Evolutionary conservation across 2,329 filamentous ascomycete genomes (phyloP).

Genomic region (Neofusicoccum kwambonambiense): DNA sequence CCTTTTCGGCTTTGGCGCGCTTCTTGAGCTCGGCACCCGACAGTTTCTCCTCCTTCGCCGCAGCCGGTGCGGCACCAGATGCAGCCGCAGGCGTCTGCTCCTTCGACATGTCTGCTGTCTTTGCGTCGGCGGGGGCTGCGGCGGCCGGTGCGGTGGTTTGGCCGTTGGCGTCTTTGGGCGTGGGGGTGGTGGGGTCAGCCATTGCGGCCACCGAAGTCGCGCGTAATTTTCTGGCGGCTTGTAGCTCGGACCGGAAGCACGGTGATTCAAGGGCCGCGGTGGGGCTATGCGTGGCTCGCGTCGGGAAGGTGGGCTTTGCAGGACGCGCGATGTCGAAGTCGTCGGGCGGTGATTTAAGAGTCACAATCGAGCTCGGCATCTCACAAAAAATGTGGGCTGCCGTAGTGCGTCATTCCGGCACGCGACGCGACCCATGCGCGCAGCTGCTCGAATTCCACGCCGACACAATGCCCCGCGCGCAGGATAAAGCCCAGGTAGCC

Average conservation of each 20-base stretch:
- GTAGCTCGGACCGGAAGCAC: not conserved
- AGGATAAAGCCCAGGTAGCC: not conserved
- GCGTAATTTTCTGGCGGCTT: not conserved
- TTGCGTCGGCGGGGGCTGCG: not conserved
- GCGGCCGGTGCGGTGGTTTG: not conserved
- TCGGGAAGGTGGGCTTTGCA: not conserved
- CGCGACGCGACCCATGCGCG: constrained; percentile 1
- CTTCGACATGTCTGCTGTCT: constrained; percentile 1
- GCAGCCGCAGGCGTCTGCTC: not conserved
- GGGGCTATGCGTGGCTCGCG: not conserved
- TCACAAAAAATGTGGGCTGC: constrained; percentile 10
- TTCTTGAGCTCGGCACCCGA: constrained; percentile 83
- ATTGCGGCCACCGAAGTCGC: constrained; percentile 9
- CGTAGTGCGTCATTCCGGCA: constrained; percentile 16
- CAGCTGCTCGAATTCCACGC: not conserved
- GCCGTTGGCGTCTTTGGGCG: constrained; percentile 8
- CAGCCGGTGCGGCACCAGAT: not conserved
- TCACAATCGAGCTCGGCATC: constrained; percentile 1
- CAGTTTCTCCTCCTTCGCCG: constrained; percentile 51
- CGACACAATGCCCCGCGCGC: not conserved
- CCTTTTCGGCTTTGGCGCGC: constrained; percentile 86
- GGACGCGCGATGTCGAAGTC: not conserved
- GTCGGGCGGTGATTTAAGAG: constrained; percentile 4
- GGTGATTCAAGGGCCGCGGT: not conserved
- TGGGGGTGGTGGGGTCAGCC: constrained; percentile 14